Evolutionary conservation across 768 basidiomycete genomes (phyloP).

Genomic region (Kwoniella bestiolae): DNA sequence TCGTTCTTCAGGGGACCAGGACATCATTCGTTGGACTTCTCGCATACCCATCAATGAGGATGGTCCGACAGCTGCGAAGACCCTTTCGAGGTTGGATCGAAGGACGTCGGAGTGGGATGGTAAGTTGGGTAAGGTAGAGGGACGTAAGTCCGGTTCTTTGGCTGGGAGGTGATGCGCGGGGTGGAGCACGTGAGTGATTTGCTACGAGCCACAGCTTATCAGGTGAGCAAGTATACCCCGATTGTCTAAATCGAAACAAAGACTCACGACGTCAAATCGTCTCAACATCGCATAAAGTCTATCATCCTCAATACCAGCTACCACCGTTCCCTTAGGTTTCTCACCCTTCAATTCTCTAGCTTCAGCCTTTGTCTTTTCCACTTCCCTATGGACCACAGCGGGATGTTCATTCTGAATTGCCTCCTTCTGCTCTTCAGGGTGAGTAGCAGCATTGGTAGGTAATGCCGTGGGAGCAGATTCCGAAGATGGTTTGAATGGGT

Average conservation of each 20-base stretch:
- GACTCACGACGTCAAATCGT: conserved; percentile 56
- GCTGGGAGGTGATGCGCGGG: conserved; percentile 55
- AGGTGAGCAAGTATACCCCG: not conserved
- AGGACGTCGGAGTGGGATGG: conserved; percentile 58
- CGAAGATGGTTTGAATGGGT: conserved; percentile 40
- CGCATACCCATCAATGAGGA: conserved; percentile 50
- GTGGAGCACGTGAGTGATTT: conserved; percentile 58
- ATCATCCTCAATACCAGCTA: conserved; percentile 59
- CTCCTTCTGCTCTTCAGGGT: conserved; percentile 54
- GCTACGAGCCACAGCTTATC: conserved; percentile 29
- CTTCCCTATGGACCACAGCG: conserved; percentile 50
- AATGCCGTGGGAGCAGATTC: conserved; percentile 50
- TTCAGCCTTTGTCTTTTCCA: conserved; percentile 59
- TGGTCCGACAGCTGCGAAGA: conserved; percentile 57
- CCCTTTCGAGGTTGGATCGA: conserved; percentile 58
- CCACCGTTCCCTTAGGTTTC: conserved; percentile 53
- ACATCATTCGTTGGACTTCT: conserved; percentile 56
- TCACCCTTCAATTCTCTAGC: conserved; percentile 55
- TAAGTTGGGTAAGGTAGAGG: conserved; percentile 57
- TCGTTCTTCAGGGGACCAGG: conserved; percentile 56
- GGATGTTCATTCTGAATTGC: conserved; percentile 51
- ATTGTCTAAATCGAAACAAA: not conserved
- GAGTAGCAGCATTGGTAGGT: conserved; percentile 53
- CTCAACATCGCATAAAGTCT: conserved; percentile 57
- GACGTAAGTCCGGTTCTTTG: conserved; percentile 59